A percentile compares a stretch with the other conserved stretches of the same genome.
phyloP scores from a whole-genome alignment of 768 basidiomycete species.

The Candolleomyces aberdarensis region DNA sequence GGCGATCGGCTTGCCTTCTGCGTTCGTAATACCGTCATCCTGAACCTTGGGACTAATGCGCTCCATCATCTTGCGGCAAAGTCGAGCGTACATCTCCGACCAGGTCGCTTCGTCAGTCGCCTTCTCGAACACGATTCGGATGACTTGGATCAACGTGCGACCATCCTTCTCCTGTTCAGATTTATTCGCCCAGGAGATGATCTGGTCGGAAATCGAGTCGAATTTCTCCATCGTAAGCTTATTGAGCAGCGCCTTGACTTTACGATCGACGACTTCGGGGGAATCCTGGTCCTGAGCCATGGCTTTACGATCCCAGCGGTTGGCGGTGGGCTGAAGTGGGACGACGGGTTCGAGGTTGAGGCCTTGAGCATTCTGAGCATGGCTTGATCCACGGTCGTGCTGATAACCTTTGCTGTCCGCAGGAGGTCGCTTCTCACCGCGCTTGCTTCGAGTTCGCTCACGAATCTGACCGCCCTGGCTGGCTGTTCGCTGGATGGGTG shows the following conservation, averaged over 20 bases:
- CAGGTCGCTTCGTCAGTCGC: slow-evolving; percentile 94
- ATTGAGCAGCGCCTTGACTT: slow-evolving; percentile 89
- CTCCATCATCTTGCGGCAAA: slow-evolving; percentile 96
- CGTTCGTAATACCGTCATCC: slow-evolving; percentile 80
- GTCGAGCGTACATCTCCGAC: slow-evolving; percentile 96
- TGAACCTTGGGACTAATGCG: slow-evolving; percentile 83
- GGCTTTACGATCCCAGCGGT: slow-evolving; percentile 74
- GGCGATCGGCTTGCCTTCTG: slow-evolving; percentile 83
- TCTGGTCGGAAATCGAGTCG: slow-evolving; percentile 93
- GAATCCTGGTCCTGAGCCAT: slow-evolving; percentile 55
- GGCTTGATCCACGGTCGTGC: slow-evolving; percentile 34
- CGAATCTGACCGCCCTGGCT: slow-evolving; percentile 50
- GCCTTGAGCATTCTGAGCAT: slow-evolving; percentile 27
- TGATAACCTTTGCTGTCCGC: slow-evolving; percentile 33
- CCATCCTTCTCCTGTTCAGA: slow-evolving; percentile 91
- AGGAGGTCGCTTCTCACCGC: slow-evolving; percentile 68
- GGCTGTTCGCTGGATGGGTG: slow-evolving; percentile 65
- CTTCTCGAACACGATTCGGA: slow-evolving; percentile 94
- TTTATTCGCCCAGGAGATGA: slow-evolving; percentile 93
- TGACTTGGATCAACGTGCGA: slow-evolving; percentile 92
- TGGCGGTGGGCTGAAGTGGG: slow-evolving; percentile 75
- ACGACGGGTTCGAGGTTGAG: slow-evolving; percentile 60
- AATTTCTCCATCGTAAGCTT: slow-evolving; percentile 97
- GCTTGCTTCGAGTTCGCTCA: slow-evolving; percentile 73
- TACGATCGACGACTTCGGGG: slow-evolving; percentile 86